Evolutionary conservation across 441 rosid genomes (phyloP), one percentile per base, ranked within the genome.

Genomic region (Euphorbia schlechtendalii): DNA sequence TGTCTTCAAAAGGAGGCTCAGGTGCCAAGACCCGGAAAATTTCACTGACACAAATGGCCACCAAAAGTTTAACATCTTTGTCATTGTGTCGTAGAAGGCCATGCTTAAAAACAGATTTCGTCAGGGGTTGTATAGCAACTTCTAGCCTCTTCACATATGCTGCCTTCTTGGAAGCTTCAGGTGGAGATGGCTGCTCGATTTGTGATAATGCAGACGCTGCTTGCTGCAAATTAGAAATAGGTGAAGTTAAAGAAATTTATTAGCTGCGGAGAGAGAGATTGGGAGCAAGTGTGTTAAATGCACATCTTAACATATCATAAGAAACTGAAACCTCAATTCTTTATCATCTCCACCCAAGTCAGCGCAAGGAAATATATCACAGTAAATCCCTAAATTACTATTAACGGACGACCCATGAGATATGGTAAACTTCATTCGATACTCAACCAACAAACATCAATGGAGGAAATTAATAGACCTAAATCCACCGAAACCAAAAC

Each of bases 11-110:
- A 63, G 96, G 96, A 12, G 80, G 90, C 17, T 85, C 82, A 21
- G 99, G 98, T 56, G 99, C 96, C 63, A 86, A 66, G 73, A 91
- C 79, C 68, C 96, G 80, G 60, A 91, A 94, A 41, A 81, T 56
- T 73, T 94, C 99, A 58, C 76, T 69, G 52, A 85, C 84, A 69
- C 94, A 87, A 32, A 84, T 82, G 63, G 96, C 83, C 67, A 85
- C 89, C 75, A 89, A 66, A 61, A 94, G 86, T 59, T 80, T 86
- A 59, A 89, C 82, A 68, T 87, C 99, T 56, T 83, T 87, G 69
- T 91, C 98, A 40, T 70, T 75, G 41, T 86, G 87, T 30, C 71
- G 78, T 67, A 76, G 83, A 54, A 94, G 92, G 28, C 68, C 77
- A 53, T 80, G 90, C 75, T 87, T 81, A 41, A 77, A 59, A 66